Evolutionary conservation across 768 basidiomycete species (phyloP).

Genomic region (Leccinellum luteum): DNA sequence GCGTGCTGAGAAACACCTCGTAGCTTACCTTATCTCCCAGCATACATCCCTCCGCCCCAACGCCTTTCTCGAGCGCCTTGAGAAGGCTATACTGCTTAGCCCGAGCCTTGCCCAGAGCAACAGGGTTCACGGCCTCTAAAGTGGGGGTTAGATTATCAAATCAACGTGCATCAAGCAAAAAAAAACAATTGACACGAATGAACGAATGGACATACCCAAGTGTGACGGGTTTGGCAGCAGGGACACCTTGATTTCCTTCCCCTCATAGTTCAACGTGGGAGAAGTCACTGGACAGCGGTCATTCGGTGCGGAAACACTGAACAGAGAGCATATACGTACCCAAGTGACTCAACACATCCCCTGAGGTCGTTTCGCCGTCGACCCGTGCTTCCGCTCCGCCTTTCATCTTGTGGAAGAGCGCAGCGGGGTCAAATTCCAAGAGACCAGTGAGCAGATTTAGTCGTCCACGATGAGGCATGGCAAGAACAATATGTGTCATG

Average conservation of each 20-base stretch:
- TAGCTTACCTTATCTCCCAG: conserved; percentile 31
- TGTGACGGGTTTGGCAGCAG: conserved; percentile 81
- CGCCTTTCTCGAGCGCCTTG: conserved; percentile 50
- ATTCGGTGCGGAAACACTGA: neutral
- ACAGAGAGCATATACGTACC: conserved; percentile 39
- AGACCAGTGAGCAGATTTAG: conserved; percentile 83
- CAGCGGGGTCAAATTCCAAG: conserved; percentile 60
- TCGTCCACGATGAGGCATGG: conserved; percentile 87
- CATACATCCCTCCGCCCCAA: conserved; percentile 24
- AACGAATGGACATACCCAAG: conserved; percentile 41
- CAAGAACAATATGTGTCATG: conserved; percentile 69
- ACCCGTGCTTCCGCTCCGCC: conserved; percentile 66
- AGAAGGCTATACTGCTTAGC: conserved; percentile 86
- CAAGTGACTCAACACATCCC: conserved; percentile 88
- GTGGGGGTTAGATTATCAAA: neutral
- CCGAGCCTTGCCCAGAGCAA: conserved; percentile 86
- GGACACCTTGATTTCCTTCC: conserved; percentile 60
- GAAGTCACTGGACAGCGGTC: conserved; percentile 51
- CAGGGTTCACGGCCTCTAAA: conserved; percentile 81
- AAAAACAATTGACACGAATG: neutral
- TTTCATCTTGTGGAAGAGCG: conserved; percentile 85
- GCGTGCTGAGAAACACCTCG: neutral
- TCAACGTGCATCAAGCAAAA: too few species aligned
- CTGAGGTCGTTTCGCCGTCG: conserved; percentile 62
- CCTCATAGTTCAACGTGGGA: conserved; percentile 55